Percentiles rank a stretch among this genome's conserved stretches.
phyloP scores from a whole-genome alignment of 345 rosid species.

The Eucalyptus microcorys region DNA sequence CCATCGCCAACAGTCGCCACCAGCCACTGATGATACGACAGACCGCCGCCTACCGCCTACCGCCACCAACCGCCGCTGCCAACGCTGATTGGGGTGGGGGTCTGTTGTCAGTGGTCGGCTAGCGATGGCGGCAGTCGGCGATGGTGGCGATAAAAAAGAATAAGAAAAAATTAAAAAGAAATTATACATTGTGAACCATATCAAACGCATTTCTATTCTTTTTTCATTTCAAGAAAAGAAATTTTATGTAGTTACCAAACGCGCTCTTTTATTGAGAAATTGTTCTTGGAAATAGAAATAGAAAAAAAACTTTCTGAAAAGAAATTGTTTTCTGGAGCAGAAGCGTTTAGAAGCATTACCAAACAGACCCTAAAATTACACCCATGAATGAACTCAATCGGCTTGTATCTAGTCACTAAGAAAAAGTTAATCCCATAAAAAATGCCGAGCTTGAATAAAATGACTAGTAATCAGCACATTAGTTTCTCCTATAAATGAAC shows the following conservation, averaged over 20 bases:
- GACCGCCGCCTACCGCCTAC: rapidly evolving
- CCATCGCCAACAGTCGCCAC: rapidly evolving
- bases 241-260: too few relatives aligned
- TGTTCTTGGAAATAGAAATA: rapidly evolving
- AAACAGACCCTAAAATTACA: not conserved
- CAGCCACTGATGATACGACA: rapidly evolving
- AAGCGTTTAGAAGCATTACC: too few relatives aligned
- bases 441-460: not conserved
- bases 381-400: not conserved
- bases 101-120: rapidly evolving
- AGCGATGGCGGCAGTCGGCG: rapidly evolving
- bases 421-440: not conserved
- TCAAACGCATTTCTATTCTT: rapidly evolving
- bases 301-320: rapidly evolving
- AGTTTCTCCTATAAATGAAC: not conserved
- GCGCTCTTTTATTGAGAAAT: rapidly evolving
- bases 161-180: too few relatives aligned
- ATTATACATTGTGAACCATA: too few relatives aligned
- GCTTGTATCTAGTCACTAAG: not conserved
- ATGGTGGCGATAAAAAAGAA: too few relatives aligned
- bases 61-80: rapidly evolving
- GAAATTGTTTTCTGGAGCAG: rapidly evolving
- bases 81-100: too few relatives aligned
- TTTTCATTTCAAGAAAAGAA: rapidly evolving
- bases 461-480: not conserved